phyloP scores from a whole-genome alignment of 1,284 basidiomycete genomes.

The Ganoderma meredithae region DNA sequence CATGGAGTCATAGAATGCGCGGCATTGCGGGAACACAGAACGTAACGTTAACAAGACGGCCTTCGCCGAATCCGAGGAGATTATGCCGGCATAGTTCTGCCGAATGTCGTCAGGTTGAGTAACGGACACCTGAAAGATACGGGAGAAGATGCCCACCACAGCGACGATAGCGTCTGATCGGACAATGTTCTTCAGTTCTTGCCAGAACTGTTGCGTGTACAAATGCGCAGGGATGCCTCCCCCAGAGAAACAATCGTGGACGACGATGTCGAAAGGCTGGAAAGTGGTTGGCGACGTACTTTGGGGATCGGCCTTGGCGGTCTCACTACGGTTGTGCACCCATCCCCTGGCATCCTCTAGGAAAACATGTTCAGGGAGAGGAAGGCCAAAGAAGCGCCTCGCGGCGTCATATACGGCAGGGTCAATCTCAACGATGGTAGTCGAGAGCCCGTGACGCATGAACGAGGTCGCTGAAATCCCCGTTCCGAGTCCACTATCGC shows the following conservation, averaged over 20 bases:
- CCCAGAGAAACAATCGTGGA: constrained; percentile 94
- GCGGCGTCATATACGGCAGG: constrained; percentile 88
- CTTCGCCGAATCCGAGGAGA: constrained; percentile 67
- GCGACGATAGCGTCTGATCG: constrained; percentile 79
- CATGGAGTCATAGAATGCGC: constrained; percentile 80
- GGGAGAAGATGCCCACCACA: constrained; percentile 62
- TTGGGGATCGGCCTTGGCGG: constrained; percentile 32
- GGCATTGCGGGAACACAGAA: constrained; percentile 75
- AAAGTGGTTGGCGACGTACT: constrained; percentile 16
- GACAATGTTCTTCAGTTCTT: constrained; percentile 68
- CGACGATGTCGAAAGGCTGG: constrained; percentile 73
- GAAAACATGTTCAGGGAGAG: constrained; percentile 65
- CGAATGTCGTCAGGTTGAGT: not conserved
- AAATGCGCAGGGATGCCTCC: constrained; percentile 85
- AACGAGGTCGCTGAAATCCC: constrained; percentile 84
- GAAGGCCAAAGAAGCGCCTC: constrained; percentile 77
- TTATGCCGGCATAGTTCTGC: constrained; percentile 78
- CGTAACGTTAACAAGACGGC: constrained; percentile 75
- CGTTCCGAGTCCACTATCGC: constrained; percentile 79
- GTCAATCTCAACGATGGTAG: constrained; percentile 87
- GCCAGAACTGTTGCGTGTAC: constrained; percentile 86
- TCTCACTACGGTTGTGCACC: constrained; percentile 53
- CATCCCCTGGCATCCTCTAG: constrained; percentile 80
- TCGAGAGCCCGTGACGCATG: constrained; percentile 67
- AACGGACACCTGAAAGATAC: not conserved